Percentiles rank a stretch among this genome's conserved stretches.
phyloP scores from a whole-genome alignment of 2,329 filamentous ascomycete species.

The Fusarium irregulare region DNA sequence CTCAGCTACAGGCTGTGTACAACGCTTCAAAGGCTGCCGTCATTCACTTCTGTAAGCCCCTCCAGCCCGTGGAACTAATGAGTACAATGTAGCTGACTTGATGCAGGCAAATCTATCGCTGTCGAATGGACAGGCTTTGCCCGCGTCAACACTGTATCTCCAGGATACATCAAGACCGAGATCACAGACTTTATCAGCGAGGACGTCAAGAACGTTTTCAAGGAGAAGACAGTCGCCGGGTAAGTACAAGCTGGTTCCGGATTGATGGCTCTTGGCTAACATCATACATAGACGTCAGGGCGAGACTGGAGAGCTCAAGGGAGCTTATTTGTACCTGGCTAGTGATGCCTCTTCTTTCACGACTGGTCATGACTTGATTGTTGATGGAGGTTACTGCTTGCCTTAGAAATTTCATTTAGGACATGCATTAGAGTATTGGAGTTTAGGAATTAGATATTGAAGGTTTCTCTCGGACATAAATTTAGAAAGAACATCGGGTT shows the following conservation, averaged over 20 bases:
- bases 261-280: constrained; percentile 22
- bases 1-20: constrained; percentile 79
- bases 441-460: constrained; percentile 4
- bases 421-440: not conserved
- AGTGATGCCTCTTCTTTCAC: constrained; percentile 87
- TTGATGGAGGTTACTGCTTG: constrained; percentile 79
- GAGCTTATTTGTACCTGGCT: constrained; percentile 83
- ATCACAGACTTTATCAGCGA: constrained; percentile 72
- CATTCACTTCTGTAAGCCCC: constrained; percentile 64
- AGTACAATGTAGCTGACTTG: constrained; percentile 1
- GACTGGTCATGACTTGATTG: constrained; percentile 77
- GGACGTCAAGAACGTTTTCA: constrained; percentile 79
- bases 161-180: constrained; percentile 81
- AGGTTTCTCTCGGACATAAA: not conserved
- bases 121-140: constrained; percentile 84
- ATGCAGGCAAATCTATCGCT: constrained; percentile 73
- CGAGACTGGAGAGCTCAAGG: constrained; percentile 80
- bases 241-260: constrained; percentile 49
- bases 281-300: constrained; percentile 70
- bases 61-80: not conserved
- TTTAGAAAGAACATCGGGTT: constrained; percentile 1
- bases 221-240: constrained; percentile 83
- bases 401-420: constrained; percentile 50
- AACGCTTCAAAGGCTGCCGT: constrained; percentile 78
- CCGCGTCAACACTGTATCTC: constrained; percentile 77